Percentiles rank a stretch among this genome's conserved stretches.
Conservation (phyloP, 1,284 basidiomycete species). For the Takashimella koratensis region DNA sequence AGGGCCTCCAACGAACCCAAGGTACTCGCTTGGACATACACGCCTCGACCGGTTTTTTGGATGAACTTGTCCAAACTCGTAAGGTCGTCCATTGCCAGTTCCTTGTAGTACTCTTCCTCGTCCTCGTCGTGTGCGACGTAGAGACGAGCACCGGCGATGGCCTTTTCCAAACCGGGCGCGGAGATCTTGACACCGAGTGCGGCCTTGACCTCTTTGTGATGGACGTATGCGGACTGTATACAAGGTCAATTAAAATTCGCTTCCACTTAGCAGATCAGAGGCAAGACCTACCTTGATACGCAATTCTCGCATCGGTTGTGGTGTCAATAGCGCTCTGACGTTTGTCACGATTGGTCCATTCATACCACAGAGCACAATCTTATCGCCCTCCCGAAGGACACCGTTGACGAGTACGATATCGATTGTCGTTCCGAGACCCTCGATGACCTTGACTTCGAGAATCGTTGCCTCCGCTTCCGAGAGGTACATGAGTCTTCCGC, state of each 20-base stretch:
- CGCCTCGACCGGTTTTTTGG: slow-evolving; percentile 91
- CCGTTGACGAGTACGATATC: slow-evolving; percentile 97
- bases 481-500: slow-evolving; percentile 94
- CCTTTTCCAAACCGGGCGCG: slow-evolving; percentile 95
- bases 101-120: slow-evolving; percentile 90
- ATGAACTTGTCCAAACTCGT: slow-evolving; percentile 85
- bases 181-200: slow-evolving; percentile 96
- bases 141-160: slow-evolving; percentile 95
- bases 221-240: slow-evolving; percentile 79
- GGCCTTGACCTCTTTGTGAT: slow-evolving; percentile 97
- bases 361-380: slow-evolving; percentile 93
- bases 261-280: not conserved
- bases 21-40: slow-evolving; percentile 96
- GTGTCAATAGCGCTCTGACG: slow-evolving; percentile 88
- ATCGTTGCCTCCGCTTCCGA: slow-evolving; percentile 99
- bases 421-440: slow-evolving; percentile 96
- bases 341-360: slow-evolving; percentile 98
- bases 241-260: slow-evolving; percentile 40
- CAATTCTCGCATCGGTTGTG: slow-evolving; percentile 92
- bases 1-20: slow-evolving; percentile 96
- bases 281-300: slow-evolving; percentile 73
- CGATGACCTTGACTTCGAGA: slow-evolving; percentile 97
- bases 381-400: slow-evolving; percentile 86
- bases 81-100: slow-evolving; percentile 95
- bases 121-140: slow-evolving; percentile 90